These are phyloP conservation scores for Plasmopara muralis DNA, from an alignment of 352 stramenopile genomes.

Conservation along the genomic window DNA sequence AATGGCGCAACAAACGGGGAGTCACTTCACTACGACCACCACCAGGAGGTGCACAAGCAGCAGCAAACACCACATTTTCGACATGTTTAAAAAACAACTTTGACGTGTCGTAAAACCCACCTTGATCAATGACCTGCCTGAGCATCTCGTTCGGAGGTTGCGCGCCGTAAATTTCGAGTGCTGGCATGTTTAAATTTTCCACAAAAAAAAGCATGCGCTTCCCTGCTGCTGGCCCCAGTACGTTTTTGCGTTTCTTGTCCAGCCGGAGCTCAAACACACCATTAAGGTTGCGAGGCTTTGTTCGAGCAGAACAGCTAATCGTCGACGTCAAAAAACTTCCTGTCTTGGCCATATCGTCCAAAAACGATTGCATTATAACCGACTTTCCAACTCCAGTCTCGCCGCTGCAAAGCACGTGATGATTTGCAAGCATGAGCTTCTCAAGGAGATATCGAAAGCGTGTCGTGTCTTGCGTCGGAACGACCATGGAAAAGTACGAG, in stretches of 20 bases:
- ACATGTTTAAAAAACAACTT: slow-evolving; percentile 94
- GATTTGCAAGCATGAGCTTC: slow-evolving; percentile 72
- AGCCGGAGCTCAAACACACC: slow-evolving; percentile 80
- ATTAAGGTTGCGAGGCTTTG: slow-evolving; percentile 75
- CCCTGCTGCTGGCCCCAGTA: slow-evolving; percentile 58
- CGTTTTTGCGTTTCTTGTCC: slow-evolving; percentile 82
- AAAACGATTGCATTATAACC: slow-evolving; percentile 87
- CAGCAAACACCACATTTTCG: slow-evolving; percentile 78
- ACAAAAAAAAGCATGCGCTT: slow-evolving; percentile 88
- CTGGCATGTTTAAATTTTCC: slow-evolving; percentile 92
- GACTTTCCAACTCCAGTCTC: slow-evolving; percentile 92
- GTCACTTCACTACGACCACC: slow-evolving; percentile 84
- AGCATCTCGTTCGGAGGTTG: slow-evolving; percentile 90
- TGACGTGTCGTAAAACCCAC: slow-evolving; percentile 85
- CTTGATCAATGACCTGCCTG: slow-evolving; percentile 88
- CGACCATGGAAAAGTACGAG: slow-evolving; percentile 93
- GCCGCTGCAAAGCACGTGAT: slow-evolving; percentile 86
- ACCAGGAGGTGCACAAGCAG: slow-evolving; percentile 81
- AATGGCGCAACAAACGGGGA: slow-evolving; percentile 82
- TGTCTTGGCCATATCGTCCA: slow-evolving; percentile 83
- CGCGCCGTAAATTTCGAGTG: slow-evolving; percentile 88
- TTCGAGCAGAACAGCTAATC: slow-evolving; percentile 89
- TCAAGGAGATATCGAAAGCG: slow-evolving; percentile 90
- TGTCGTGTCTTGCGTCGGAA: slow-evolving; percentile 93
- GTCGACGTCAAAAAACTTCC: slow-evolving; percentile 77